Percentiles rank a stretch among this genome's conserved stretches.
Evolutionary conservation across 75 land plant species (phyloP).

Genomic region (Cryptomeria japonica): DNA sequence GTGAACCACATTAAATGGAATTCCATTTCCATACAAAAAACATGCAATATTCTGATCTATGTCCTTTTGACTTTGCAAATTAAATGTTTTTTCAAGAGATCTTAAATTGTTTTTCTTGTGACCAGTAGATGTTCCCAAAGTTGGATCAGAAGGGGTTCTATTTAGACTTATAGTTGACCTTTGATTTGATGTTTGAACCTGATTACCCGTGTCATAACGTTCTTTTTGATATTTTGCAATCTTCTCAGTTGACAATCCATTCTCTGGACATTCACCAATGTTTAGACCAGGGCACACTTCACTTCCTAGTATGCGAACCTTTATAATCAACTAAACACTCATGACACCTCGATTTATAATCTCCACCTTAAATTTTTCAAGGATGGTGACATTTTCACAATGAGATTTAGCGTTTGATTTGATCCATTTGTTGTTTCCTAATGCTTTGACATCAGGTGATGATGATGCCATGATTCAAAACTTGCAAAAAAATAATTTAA

Average conservation of each 20-base stretch:
- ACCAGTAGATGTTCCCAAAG: not conserved
- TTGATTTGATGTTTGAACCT: not conserved
- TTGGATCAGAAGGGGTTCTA: too few relatives aligned
- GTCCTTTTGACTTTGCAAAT: too few relatives aligned
- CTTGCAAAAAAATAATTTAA: too few relatives aligned
- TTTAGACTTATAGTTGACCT: not conserved
- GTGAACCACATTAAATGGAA: too few relatives aligned
- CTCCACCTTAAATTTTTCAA: not conserved
- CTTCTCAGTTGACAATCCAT: not conserved
- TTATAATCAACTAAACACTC: not conserved
- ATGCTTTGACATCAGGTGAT: too few relatives aligned
- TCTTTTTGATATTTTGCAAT: not conserved
- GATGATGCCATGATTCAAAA: too few relatives aligned
- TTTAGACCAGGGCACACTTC: not conserved
- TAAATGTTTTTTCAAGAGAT: not conserved
- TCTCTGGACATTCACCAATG: not conserved
- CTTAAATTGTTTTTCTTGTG: not conserved
- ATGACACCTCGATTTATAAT: too few relatives aligned
- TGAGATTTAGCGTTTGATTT: not conserved
- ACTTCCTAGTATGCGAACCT: not conserved
- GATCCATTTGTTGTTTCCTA: too few relatives aligned
- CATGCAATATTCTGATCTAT: too few relatives aligned
- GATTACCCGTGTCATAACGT: not conserved
- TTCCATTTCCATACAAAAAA: too few relatives aligned
- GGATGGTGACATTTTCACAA: not conserved